phyloP scores from a whole-genome alignment of 768 basidiomycete genomes.

The Pisolithus orientalis region DNA sequence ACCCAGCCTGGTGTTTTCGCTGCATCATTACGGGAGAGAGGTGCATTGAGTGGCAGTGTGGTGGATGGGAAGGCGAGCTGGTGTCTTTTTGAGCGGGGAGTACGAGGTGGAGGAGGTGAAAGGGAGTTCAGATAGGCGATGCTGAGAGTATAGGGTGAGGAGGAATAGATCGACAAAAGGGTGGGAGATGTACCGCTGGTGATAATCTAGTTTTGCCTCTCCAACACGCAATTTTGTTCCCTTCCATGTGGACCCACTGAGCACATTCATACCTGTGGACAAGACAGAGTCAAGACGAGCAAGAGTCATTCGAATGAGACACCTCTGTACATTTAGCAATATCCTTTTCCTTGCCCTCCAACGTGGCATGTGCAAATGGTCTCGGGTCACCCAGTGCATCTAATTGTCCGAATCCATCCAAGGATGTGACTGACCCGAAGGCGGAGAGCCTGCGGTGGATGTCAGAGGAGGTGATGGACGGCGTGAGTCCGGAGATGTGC shows the following conservation, averaged over 20 bases:
- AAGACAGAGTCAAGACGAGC: not conserved
- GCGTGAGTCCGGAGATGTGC: constrained; percentile 72
- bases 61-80: constrained; percentile 33
- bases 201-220: constrained; percentile 74
- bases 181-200: constrained; percentile 42
- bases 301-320: not conserved
- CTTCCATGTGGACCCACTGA: constrained; percentile 84
- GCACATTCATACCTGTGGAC: constrained; percentile 54
- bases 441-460: constrained; percentile 50
- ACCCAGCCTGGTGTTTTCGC: constrained; percentile 59
- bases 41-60: constrained; percentile 59
- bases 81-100: constrained; percentile 19
- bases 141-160: not conserved
- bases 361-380: constrained; percentile 68
- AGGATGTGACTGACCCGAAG: constrained; percentile 62
- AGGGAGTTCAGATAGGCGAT: constrained; percentile 12
- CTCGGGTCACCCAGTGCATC: constrained; percentile 62
- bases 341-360: constrained; percentile 55
- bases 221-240: constrained; percentile 80
- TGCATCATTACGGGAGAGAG: constrained; percentile 54
- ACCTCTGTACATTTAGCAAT: constrained; percentile 55
- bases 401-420: constrained; percentile 62
- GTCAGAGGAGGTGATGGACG: constrained; percentile 51
- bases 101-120: constrained; percentile 23
- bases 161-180: not conserved